Base-by-base conservation (phyloP, 2,329 filamentous ascomycete genomes). In the Pestalotiopsis sp. region DNA sequence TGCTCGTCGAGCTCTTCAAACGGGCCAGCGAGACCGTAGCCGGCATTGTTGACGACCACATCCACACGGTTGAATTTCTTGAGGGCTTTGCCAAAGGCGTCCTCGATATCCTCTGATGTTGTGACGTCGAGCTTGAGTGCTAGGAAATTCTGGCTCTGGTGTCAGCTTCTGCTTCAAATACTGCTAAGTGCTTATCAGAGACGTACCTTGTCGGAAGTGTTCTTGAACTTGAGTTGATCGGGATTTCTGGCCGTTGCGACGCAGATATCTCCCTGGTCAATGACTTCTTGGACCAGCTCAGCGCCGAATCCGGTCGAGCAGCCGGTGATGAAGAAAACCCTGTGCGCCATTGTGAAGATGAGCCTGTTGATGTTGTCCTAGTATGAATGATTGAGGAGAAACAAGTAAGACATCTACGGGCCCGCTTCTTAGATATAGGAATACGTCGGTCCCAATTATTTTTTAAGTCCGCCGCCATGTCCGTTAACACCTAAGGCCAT, bases 101-200 rank as follows among this genome's bases (percentile, higher is more conserved):
- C 61, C 6, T 78, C 71, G 67, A 85, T 78, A 1, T 79, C 78
- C 0, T 64, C 35, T 0, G 71, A 68, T 0, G 79, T 84, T 0
- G 81, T 85, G 1, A 87, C 84, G 66, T 87, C 84, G 2, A 87
- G 75, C 20, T 77, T 73, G 2, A 77, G 60, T 26, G 77, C 75
- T 24, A 64, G 61, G 38, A 14, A 64, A 26, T 64, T 64, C 61
- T 64, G 38, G 24, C 5, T 4, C 22, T 2, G 3, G 38, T 35
- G 20, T 62, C 14, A 62, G 59, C 24, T n/a, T 30, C 30, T 26
- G 14, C 4, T 3, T 14, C 17, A 20, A 35, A 20, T 26, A 39
- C 11, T n/a, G 9, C n/a, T n/a, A n/a, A n/a, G n/a, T n/a, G n/a
- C 17, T 4, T 5, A 7, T 40, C 14, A 11, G 3, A 44, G 20